Conservation (phyloP, 1,139 yeast genomes). For the Yamadazyma jaroonii region DNA sequence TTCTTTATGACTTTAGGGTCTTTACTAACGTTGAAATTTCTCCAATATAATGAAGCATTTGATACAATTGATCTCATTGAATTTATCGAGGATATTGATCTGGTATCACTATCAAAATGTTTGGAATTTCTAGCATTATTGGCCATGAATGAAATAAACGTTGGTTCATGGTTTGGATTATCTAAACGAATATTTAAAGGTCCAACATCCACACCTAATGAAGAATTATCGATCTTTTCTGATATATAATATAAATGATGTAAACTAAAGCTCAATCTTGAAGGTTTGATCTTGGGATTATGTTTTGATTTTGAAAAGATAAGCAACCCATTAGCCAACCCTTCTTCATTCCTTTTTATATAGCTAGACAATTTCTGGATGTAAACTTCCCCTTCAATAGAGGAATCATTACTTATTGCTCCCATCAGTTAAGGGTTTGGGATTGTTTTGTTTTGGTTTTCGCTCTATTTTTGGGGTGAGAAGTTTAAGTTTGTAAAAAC, state of each 20-base stretch:
- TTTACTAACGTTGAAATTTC: constrained; percentile 31
- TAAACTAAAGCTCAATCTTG: constrained; percentile 53
- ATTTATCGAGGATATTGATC: constrained; percentile 60
- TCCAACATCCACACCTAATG: constrained; percentile 57
- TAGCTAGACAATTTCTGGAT: constrained; percentile 41
- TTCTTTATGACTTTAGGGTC: constrained; percentile 44
- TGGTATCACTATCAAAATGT: constrained; percentile 53
- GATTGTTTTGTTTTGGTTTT: background rate
- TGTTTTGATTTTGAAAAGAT: constrained; percentile 36
- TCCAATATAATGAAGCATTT: constrained; percentile 45
- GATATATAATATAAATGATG: constrained; percentile 63
- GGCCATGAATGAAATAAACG: constrained; percentile 52
- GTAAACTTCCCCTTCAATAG: constrained; percentile 44
- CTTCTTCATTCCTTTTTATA: constrained; percentile 42
- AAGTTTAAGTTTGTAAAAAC: too few species aligned
- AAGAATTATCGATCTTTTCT: constrained; percentile 54
- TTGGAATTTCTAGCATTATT: constrained; percentile 40
- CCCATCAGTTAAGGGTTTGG: constrained; percentile 6
- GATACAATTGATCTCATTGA: constrained; percentile 58
- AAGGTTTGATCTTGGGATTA: constrained; percentile 41
- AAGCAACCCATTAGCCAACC: constrained; percentile 44
- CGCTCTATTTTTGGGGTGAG: background rate
- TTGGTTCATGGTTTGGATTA: constrained; percentile 56
- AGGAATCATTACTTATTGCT: constrained; percentile 10
- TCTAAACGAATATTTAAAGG: constrained; percentile 61